Percentiles rank a stretch among this genome's conserved stretches.
These are phyloP conservation scores for Tylopilus sp. DNA, from an alignment of 768 basidiomycete species.

Conservation along the genomic window DNA sequence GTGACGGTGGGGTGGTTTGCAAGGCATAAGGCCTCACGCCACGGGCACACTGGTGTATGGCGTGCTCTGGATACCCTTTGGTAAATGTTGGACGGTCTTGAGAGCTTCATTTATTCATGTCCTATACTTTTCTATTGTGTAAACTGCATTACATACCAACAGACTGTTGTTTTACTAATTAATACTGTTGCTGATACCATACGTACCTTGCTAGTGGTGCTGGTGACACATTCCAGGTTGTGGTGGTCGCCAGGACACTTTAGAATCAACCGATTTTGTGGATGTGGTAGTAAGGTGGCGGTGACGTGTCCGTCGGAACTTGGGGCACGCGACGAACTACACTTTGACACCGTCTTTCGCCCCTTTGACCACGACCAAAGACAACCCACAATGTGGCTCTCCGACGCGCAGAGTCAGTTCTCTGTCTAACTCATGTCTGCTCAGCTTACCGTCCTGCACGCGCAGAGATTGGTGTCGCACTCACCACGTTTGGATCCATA, in stretches of 20 bases:
- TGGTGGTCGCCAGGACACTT: not conserved
- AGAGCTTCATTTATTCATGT: slow-evolving; percentile 22
- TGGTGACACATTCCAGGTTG: not conserved
- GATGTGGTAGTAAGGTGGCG: slow-evolving; percentile 11
- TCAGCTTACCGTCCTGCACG: slow-evolving; percentile 1
- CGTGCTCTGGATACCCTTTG: slow-evolving; percentile 21
- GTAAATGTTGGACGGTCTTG: slow-evolving; percentile 7
- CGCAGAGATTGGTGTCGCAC: slow-evolving; percentile 91
- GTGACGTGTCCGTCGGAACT: slow-evolving; percentile 20
- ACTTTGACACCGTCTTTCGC: not conserved
- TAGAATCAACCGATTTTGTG: not conserved
- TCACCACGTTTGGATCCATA: slow-evolving; percentile 90
- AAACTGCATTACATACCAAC: slow-evolving; percentile 15
- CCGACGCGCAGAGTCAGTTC: slow-evolving; percentile 47
- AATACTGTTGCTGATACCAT: slow-evolving; percentile 8
- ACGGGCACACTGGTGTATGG: not conserved
- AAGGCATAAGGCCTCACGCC: not conserved
- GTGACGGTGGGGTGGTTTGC: slow-evolving; percentile 6
- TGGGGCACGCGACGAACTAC: slow-evolving; percentile 3
- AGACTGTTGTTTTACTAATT: slow-evolving; percentile 16
- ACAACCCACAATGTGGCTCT: slow-evolving; percentile 42
- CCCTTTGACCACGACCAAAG: slow-evolving; percentile 6
- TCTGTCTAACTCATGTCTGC: not conserved
- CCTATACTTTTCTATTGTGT: slow-evolving; percentile 27
- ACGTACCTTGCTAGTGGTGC: not conserved